Conservation (phyloP, 2,329 filamentous ascomycete species). For the Thelonectria discophora region DNA sequence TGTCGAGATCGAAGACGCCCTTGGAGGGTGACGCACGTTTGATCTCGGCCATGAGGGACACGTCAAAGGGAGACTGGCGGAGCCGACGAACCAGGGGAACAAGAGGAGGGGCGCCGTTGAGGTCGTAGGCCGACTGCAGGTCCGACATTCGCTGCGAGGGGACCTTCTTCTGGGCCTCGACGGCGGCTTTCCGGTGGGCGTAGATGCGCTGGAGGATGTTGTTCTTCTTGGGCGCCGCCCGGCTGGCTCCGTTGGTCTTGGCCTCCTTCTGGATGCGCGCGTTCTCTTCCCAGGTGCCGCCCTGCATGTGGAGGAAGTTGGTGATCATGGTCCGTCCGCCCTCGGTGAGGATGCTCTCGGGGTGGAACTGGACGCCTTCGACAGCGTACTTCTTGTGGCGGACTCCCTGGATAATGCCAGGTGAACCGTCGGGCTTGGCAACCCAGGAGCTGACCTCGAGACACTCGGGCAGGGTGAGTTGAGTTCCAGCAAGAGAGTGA, state of each 20-base stretch:
- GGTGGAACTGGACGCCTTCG: conserved; percentile 98
- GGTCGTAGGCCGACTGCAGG: conserved; percentile 84
- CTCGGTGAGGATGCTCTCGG: conserved; percentile 94
- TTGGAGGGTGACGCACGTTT: conserved; percentile 97
- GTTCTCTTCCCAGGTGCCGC: conserved; percentile 91
- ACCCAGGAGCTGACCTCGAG: conserved; percentile 95
- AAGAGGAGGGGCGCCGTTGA: conserved; percentile 84
- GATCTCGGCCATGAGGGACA: conserved; percentile 97
- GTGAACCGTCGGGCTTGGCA: conserved; percentile 76
- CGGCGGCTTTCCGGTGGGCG: conserved; percentile 76
- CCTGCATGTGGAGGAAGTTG: conserved; percentile 89
- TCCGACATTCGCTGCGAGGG: conserved; percentile 86
- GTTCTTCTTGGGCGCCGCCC: conserved; percentile 65
- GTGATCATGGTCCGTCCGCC: conserved; percentile 88
- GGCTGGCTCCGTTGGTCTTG: conserved; percentile 39
- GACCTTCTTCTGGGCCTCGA: conserved; percentile 82
- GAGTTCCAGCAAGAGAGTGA: conserved; percentile 93
- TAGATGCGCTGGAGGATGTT: conserved; percentile 96
- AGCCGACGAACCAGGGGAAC: conserved; percentile 83
- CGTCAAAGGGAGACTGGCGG: conserved; percentile 81
- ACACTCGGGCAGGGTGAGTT: conserved; percentile 83
- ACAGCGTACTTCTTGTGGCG: conserved; percentile 89
- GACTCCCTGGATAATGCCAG: conserved; percentile 94
- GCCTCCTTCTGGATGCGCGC: conserved; percentile 61
- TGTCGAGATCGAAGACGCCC: conserved; percentile 87